These are phyloP conservation scores for Cladophialophora bantiana DNA, from an alignment of 2,329 filamentous ascomycete species.

Conservation along the genomic window DNA sequence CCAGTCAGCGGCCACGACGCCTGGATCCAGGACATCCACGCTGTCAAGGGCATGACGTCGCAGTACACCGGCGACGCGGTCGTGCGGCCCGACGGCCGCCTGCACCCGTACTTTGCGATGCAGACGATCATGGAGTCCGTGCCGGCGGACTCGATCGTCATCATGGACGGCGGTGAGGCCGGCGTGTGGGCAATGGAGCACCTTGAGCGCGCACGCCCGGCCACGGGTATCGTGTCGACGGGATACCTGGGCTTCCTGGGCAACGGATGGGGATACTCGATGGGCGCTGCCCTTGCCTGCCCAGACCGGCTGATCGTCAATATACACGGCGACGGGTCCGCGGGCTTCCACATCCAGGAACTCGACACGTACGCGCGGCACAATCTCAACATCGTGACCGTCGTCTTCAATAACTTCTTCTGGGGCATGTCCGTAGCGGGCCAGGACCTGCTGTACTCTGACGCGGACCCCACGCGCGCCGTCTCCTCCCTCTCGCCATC, in stretches of 20 bases:
- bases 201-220: slow-evolving; percentile 43
- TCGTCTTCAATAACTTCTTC: slow-evolving; percentile 54
- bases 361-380: slow-evolving; percentile 55
- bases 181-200: slow-evolving; percentile 44
- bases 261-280: slow-evolving; percentile 55
- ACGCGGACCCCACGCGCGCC: slow-evolving; percentile 44
- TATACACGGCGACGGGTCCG: slow-evolving; percentile 55
- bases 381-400: slow-evolving; percentile 50
- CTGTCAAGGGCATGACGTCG: slow-evolving; percentile 34
- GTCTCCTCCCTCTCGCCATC: slow-evolving; percentile 44
- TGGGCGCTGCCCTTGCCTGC: slow-evolving; percentile 54
- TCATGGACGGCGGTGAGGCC: slow-evolving; percentile 52
- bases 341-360: slow-evolving; percentile 56
- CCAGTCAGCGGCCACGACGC: slow-evolving; percentile 25
- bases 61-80: slow-evolving; percentile 41
- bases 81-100: slow-evolving; percentile 41
- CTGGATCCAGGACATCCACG: slow-evolving; percentile 32
- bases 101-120: slow-evolving; percentile 55
- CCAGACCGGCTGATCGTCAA: slow-evolving; percentile 50
- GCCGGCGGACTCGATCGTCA: slow-evolving; percentile 48
- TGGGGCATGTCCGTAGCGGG: slow-evolving; percentile 57
- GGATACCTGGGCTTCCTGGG: slow-evolving; percentile 56
- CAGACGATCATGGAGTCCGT: slow-evolving; percentile 48
- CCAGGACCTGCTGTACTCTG: slow-evolving; percentile 54
- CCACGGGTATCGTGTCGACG: slow-evolving; percentile 32